phyloP scores from a whole-genome alignment of 2,329 filamentous ascomycete genomes.

The Spiromastix sp. region DNA sequence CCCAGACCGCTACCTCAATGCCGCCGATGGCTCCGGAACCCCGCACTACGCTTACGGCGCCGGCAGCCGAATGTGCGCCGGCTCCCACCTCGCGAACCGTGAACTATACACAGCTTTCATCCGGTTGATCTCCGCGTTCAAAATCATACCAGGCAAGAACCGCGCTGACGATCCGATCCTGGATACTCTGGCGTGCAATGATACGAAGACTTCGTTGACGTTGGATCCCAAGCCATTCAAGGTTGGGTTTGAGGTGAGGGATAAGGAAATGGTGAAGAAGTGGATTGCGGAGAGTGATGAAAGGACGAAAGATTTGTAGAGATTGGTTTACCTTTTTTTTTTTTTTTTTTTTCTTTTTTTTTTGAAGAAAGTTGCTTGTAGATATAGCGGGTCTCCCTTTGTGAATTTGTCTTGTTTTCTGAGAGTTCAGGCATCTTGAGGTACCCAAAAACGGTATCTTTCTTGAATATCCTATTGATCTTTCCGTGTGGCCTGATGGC shows the following conservation, averaged over 20 bases:
- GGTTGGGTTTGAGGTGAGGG: conserved; percentile 42
- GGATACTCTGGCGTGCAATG: conserved; percentile 48
- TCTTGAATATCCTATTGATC: too few species aligned
- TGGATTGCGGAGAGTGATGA: conserved; percentile 47
- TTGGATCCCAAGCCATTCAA: conserved; percentile 56
- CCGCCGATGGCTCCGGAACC: conserved; percentile 41
- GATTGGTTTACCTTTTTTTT: too few species aligned
- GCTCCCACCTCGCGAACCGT: conserved; percentile 53
- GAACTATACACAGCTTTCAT: conserved; percentile 53
- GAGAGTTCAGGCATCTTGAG: too few species aligned
- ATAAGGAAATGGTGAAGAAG: conserved; percentile 34
- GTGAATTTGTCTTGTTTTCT: too few species aligned
- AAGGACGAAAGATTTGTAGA: conserved; percentile 38
- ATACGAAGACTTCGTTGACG: conserved; percentile 47
- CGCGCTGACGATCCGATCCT: conserved; percentile 42
- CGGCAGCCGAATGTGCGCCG: conserved; percentile 54
- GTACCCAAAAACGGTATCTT: too few species aligned
- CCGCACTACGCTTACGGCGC: conserved; percentile 55
- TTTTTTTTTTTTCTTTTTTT: too few species aligned
- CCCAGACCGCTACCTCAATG: conserved; percentile 60
- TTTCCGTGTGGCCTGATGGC: too few species aligned
- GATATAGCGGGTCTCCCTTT: too few species aligned
- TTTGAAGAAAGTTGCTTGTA: too few species aligned
- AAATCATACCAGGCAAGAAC: conserved; percentile 41
- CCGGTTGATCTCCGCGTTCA: conserved; percentile 49